A percentile compares a stretch with the other conserved stretches of the same genome.
Conservation (phyloP, 768 basidiomycete genomes). For the Agaricus sinodeliciosus region DNA sequence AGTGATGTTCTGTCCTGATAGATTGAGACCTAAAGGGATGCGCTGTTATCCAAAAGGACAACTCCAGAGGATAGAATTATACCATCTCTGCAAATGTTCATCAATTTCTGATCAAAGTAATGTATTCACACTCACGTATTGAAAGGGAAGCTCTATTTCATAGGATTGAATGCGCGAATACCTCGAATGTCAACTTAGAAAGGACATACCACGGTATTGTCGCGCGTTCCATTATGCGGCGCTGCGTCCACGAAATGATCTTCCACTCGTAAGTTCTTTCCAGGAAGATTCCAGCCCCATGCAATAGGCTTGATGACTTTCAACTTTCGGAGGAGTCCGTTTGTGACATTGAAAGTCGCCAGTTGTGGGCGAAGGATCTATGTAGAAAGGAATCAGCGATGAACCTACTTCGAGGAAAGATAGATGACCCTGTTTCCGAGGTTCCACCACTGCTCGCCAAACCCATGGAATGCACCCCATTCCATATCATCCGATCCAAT, state of each 20-base stretch:
- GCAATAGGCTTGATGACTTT: slow-evolving; percentile 44
- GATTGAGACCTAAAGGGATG: slow-evolving; percentile 22
- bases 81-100: slow-evolving; percentile 10
- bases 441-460: slow-evolving; percentile 48
- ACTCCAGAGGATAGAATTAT: background rate
- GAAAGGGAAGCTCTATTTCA: slow-evolving; percentile 31
- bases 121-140: slow-evolving; percentile 28
- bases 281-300: slow-evolving; percentile 40
- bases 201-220: slow-evolving; percentile 24
- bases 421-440: slow-evolving; percentile 32
- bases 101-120: background rate
- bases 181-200: background rate
- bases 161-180: background rate
- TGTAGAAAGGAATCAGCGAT: background rate
- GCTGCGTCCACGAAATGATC: slow-evolving; percentile 35
- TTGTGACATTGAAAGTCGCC: slow-evolving; percentile 40
- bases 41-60: background rate
- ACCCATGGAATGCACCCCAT: slow-evolving; percentile 37
- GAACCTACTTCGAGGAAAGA: background rate
- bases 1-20: slow-evolving; percentile 32
- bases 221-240: slow-evolving; percentile 31
- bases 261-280: slow-evolving; percentile 29
- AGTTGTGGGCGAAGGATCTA: slow-evolving; percentile 39
- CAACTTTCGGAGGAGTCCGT: slow-evolving; percentile 27
- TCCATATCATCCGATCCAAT: slow-evolving; percentile 32